A percentile compares a stretch with the other conserved stretches of the same genome.
Evolutionary conservation across 2,329 filamentous ascomycete species (phyloP).

Genomic region (Ceratocystis alfenasii): DNA sequence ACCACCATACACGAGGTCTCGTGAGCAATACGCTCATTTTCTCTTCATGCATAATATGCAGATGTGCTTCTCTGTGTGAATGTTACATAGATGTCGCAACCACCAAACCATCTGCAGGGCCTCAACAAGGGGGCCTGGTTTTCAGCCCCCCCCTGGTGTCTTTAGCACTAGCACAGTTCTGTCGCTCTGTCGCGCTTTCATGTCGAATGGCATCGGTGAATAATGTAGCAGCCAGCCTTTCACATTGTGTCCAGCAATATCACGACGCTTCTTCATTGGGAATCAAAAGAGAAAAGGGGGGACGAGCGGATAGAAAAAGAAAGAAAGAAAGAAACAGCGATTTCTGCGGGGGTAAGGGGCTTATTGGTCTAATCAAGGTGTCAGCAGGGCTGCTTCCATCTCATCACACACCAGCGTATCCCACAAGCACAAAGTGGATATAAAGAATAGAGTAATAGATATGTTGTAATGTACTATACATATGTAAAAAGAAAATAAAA

Average conservation of each 20-base stretch:
- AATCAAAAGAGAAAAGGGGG: neutral
- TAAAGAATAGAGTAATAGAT: too few relatives aligned
- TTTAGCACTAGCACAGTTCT: too few relatives aligned
- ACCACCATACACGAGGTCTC: too few relatives aligned
- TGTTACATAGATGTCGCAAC: neutral
- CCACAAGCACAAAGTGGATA: neutral
- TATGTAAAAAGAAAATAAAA: too few relatives aligned
- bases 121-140: neutral
- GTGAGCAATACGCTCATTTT: too few relatives aligned
- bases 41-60: neutral
- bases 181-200: neutral
- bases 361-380: neutral
- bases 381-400: neutral
- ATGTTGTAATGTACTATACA: too few relatives aligned
- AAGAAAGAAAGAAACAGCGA: neutral
- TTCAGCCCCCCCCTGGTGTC: neutral
- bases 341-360: constrained; percentile 8
- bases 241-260: neutral
- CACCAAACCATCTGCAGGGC: neutral
- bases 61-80: neutral
- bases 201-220: neutral
- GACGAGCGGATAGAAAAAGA: neutral
- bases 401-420: neutral
- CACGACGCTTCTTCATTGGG: neutral
- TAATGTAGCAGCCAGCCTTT: neutral